Conservation (phyloP, 768 basidiomycete genomes). For the Boletus rubescentipes region DNA sequence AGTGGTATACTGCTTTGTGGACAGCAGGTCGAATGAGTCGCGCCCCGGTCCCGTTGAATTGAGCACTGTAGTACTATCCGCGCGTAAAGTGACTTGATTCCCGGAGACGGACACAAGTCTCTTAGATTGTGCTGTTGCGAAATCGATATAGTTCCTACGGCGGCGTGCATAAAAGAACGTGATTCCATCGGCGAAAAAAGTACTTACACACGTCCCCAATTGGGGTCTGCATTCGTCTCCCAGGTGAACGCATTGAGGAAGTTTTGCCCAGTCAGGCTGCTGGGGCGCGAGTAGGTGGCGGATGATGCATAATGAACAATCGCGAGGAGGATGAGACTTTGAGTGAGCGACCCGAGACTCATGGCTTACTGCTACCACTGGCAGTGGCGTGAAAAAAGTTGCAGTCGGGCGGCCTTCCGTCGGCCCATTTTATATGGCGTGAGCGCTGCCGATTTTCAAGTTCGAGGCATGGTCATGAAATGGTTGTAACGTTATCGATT, state of each 20-base stretch:
- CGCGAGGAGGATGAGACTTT: conserved; percentile 9
- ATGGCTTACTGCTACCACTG: conserved; percentile 1
- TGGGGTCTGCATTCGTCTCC: conserved; percentile 28
- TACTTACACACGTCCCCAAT: conserved; percentile 29
- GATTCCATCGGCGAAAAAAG: neutral
- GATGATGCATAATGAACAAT: conserved; percentile 22
- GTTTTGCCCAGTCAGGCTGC: conserved; percentile 45
- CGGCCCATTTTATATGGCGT: conserved; percentile 1
- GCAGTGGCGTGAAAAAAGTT: neutral
- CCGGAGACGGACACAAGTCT: conserved; percentile 59
- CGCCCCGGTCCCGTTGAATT: conserved; percentile 33
- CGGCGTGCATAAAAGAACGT: neutral
- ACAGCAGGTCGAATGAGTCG: conserved; percentile 35
- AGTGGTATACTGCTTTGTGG: conserved; percentile 31
- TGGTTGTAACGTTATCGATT: neutral
- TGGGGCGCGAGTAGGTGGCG: conserved; percentile 46
- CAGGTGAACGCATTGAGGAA: conserved; percentile 43
- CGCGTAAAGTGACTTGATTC: conserved; percentile 36
- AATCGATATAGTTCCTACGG: conserved; percentile 43
- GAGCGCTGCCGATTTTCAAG: neutral
- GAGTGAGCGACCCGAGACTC: neutral
- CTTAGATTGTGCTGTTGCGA: conserved; percentile 48
- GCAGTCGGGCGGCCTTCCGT: neutral
- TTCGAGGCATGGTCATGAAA: too few species aligned
- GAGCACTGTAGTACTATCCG: conserved; percentile 35